Evolutionary conservation across 345 rosid species (phyloP).

Genomic region (Streptanthus diversifolius): DNA sequence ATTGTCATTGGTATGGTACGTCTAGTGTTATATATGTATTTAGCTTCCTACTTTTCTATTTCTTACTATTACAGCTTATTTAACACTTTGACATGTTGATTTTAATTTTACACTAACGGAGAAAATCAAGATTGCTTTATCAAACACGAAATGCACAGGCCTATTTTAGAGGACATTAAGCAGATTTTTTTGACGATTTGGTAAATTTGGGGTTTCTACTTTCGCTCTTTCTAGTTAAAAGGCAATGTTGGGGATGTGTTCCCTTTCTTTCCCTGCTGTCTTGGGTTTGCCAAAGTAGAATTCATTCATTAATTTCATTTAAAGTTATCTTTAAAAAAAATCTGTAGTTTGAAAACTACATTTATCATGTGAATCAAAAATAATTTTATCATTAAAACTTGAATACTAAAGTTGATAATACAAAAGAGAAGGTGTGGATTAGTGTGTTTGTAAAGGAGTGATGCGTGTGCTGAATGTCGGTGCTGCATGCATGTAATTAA

Average conservation of each 20-base stretch:
- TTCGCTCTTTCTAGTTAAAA: neutral
- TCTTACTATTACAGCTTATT: neutral
- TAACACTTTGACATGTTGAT: neutral
- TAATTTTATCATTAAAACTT: neutral
- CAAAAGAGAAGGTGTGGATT: neutral
- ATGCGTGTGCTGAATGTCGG: neutral
- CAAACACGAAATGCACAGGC: neutral
- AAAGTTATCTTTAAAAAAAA: neutral
- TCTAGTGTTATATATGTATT: neutral
- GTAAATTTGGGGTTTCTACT: neutral
- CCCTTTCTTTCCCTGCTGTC: neutral
- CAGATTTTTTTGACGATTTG: neutral
- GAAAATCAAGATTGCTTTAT: constrained; percentile 1
- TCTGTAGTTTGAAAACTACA: neutral
- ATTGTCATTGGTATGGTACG: constrained; percentile 16
- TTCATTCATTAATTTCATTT: neutral
- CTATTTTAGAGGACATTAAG: neutral
- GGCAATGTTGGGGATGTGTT: neutral
- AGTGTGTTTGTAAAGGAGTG: neutral
- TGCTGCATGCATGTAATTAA: neutral
- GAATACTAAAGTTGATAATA: neutral
- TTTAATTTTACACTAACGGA: neutral
- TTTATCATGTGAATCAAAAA: neutral
- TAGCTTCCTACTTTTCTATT: neutral
- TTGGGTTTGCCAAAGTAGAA: neutral